Base-by-base conservation (phyloP, 805 yeast genomes). In the Zygosaccharomyces kombuchaensis region DNA sequence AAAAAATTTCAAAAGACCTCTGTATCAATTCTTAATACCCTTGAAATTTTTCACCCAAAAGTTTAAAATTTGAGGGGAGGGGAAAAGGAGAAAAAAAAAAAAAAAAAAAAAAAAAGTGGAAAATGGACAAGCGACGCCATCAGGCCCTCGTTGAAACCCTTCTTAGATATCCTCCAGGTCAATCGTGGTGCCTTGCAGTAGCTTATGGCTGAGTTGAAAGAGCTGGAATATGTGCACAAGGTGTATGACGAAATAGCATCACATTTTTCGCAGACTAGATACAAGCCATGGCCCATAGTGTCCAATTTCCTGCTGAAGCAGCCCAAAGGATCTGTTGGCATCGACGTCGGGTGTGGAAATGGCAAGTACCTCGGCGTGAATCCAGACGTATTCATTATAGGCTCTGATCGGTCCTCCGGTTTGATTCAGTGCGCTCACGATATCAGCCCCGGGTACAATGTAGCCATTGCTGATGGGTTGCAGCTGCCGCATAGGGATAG, bases 221-320 rank as follows among this genome's bases (percentile, higher is more conserved):
- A 93, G 59, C 79, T 82, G 39, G 74, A 75, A 41, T 82, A 78
- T 59, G 99, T 93, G 1, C 99, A 93, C 64, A 77, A 78, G n/a
- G 96, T 93, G 9, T 93, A 93, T 69, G 87, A 93, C 60, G 86
- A 85, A 48, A 93, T 93, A 23, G 98, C 99, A 0, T 56, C 82
- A 8, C 99, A 93, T 63, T 93, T 93, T 64, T 90, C 98, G 2
- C 84, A 84, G 55, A 93, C 99, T 0, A 67, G 99, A 39, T 93
- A 90, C 68, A 91, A 72, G 70, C 97, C 98, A 22, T 93, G 99
- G 99, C 98, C 98, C 6, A 81, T 89, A 16, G 99, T 93, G 21
- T 87, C 86, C 42, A 65, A 73, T 48, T 93, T 84, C 59, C 66
- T 93, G 36, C 59, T 55, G 9, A 54, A 65, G 1, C 76, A 78